Evolutionary conservation across 2,329 filamentous ascomycete species (phyloP).

Genomic region (Conoideocrella luteorostrata): DNA sequence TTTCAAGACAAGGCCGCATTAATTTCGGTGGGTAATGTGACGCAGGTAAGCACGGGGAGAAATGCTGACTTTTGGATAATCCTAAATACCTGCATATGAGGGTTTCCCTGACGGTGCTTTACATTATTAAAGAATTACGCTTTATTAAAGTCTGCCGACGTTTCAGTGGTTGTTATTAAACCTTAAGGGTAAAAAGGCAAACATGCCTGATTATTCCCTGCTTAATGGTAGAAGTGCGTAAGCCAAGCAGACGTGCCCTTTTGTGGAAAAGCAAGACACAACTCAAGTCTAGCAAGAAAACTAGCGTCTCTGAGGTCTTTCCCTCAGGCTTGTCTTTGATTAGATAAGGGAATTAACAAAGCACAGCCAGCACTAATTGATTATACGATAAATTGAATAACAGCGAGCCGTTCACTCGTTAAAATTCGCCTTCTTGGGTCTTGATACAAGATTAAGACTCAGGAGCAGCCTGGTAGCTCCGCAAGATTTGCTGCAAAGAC

Average conservation of each 20-base stretch:
- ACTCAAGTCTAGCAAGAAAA: constrained; percentile 3
- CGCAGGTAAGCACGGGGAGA: neutral
- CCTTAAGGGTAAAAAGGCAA: neutral
- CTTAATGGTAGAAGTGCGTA: constrained; percentile 6
- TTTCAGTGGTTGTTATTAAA: neutral
- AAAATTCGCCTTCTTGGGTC: constrained; percentile 12
- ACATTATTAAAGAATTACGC: neutral
- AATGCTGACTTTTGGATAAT: constrained; percentile 4
- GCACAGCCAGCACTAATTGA: constrained; percentile 9
- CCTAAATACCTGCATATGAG: neutral
- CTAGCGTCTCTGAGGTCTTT: constrained; percentile 5
- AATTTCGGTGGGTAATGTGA: neutral
- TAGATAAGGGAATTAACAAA: constrained; percentile 12
- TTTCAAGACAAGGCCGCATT: neutral
- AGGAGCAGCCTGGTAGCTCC: constrained; percentile 2
- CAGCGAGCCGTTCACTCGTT: constrained; percentile 4
- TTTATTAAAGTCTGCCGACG: neutral
- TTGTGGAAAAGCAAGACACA: constrained; percentile 7
- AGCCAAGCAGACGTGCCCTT: constrained; percentile 10
- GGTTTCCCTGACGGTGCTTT: constrained; percentile 1
- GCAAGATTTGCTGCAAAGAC: constrained; percentile 6
- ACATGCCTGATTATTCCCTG: neutral
- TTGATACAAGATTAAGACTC: constrained; percentile 9
- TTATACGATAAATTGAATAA: constrained; percentile 12
- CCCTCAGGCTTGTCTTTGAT: constrained; percentile 3